Base-by-base conservation (phyloP, 2,329 filamentous ascomycete genomes). In the Colletotrichum phormii region DNA sequence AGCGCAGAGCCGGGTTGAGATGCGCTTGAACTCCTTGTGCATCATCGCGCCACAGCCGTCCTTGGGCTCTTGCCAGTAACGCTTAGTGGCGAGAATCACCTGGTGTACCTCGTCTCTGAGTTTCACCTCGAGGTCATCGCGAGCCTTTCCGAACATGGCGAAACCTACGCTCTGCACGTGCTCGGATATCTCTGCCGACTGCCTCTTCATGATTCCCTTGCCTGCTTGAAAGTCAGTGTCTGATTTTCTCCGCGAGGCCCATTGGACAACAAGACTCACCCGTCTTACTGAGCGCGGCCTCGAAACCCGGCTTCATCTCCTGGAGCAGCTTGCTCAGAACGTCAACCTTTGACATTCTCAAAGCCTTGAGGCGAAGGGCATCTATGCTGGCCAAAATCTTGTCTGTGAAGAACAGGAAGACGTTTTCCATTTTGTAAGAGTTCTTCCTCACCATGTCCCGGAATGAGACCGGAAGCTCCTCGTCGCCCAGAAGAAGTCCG, bases 261-360 rank as follows among this genome's bases (percentile, higher is more conserved):
- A 5, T 9, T 26, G 11, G 5, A 29, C 5, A 22, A 11, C 26
- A 6, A 2, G 1, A 59, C 49, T 5, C 24, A 64, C 70, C 70
- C 11, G 15, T 55, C 24, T 64, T 35, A 1, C 11, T 22, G 4
- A 58, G 33, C 5, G 70, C 70, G 22, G 24, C 54, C 22, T 59
- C 53, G 22, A 69, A 72, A 26, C 65, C 65, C 7, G 65, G 60
- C 4, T 15, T 13, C 65, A 72, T 72, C 2, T 18, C 1, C 3
- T 24, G 5, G 3, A n/a, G 11, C 24, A 64, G 37, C 6, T n/a
- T n/a, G 7, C 2, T 11, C 11, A 51, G 12, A 24, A 64, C 9
- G 24, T 7, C 1, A 4, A 9, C 31, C 18, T 33, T 69, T 6
- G 54, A 49, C n/a, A 5, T 6, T 9, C 64, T 54, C 5, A 24